Evolutionary conservation across 306 rosid species (phyloP).

Genomic region (Dryas alaskensis): DNA sequence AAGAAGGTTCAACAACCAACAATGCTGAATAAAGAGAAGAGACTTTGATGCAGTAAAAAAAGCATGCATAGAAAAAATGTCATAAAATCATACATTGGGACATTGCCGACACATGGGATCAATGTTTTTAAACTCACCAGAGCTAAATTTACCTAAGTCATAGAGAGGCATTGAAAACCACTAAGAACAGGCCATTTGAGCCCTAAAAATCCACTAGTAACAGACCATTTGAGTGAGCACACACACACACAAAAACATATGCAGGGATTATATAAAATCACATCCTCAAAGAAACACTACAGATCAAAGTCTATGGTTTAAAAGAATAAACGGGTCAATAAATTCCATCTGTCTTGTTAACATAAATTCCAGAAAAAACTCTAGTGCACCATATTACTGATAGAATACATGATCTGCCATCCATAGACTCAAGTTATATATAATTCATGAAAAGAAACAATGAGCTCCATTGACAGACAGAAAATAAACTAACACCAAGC

Average conservation of each 20-base stretch:
- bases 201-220: neutral
- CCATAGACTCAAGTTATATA: neutral
- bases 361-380: neutral
- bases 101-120: neutral
- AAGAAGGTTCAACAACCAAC: neutral
- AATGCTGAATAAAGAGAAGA: neutral
- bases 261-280: neutral
- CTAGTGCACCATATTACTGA: neutral
- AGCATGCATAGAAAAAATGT: neutral
- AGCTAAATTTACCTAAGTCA: neutral
- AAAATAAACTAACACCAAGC: slow-evolving; percentile 1
- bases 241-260: neutral
- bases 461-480: neutral
- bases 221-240: too few relatives aligned
- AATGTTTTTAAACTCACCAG: neutral
- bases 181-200: neutral
- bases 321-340: neutral
- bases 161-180: neutral
- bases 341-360: neutral
- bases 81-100: neutral
- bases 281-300: neutral
- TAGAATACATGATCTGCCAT: neutral
- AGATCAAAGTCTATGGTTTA: neutral
- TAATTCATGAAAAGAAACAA: neutral
- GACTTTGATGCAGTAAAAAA: neutral